Conservation (phyloP, 1,284 basidiomycete species). For the Trametes pubescens region DNA sequence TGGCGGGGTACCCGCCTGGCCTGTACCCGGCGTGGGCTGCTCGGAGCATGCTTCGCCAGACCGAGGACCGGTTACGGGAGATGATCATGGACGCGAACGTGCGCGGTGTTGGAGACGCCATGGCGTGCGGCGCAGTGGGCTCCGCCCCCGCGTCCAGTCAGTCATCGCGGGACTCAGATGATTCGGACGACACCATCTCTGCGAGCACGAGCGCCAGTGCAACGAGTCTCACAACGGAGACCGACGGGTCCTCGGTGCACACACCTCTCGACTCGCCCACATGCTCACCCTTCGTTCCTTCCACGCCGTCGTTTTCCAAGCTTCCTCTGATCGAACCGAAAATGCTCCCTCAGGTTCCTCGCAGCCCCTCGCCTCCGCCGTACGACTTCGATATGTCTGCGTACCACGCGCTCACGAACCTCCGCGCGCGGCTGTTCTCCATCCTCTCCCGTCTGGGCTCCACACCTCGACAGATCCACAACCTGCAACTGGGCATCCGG, state of each 20-base stretch:
- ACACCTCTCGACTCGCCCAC: constrained; percentile 53
- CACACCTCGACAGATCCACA: constrained; percentile 40
- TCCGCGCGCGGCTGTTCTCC: constrained; percentile 50
- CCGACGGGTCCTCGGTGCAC: constrained; percentile 64
- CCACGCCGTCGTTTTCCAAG: constrained; percentile 8
- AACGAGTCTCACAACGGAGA: constrained; percentile 50
- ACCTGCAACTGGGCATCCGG: constrained; percentile 46
- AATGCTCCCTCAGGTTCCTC: constrained; percentile 27
- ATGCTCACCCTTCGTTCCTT: constrained; percentile 29
- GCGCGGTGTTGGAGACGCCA: constrained; percentile 38
- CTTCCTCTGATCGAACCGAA: constrained; percentile 15
- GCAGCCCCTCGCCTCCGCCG: constrained; percentile 34
- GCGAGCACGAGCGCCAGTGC: constrained; percentile 40
- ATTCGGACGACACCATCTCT: constrained; percentile 41
- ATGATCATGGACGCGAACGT: constrained; percentile 52
- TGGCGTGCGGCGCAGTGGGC: constrained; percentile 24
- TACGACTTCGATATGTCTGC: constrained; percentile 41
- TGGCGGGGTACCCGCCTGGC: constrained; percentile 34
- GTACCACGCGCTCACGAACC: constrained; percentile 49
- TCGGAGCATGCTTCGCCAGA: constrained; percentile 60
- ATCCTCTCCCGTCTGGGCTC: constrained; percentile 48
- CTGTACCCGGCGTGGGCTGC: constrained; percentile 63
- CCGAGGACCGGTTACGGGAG: constrained; percentile 55
- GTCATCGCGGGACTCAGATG: constrained; percentile 36
- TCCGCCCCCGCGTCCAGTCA: constrained; percentile 15